Conservation (phyloP, 2,329 filamentous ascomycete genomes). For the Stagonosporopsis tanaceti region DNA sequence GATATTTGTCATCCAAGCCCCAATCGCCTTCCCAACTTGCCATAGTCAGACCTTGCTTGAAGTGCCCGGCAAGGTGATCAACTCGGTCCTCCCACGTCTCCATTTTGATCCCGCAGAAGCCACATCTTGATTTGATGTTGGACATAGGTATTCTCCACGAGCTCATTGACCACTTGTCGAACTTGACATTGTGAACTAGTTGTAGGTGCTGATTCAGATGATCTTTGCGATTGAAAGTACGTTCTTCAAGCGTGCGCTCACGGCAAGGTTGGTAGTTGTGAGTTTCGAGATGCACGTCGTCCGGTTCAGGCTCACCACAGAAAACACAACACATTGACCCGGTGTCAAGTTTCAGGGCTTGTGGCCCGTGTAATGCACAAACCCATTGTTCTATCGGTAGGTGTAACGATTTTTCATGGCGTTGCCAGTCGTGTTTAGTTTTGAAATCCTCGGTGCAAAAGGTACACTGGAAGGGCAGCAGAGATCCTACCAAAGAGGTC, state of each 20-base stretch:
- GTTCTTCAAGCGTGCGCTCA: slow-evolving; percentile 30
- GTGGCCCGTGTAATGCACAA: slow-evolving; percentile 19
- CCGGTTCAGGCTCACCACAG: slow-evolving; percentile 13
- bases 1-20: slow-evolving; percentile 29
- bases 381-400: slow-evolving; percentile 40
- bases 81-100: slow-evolving; percentile 32
- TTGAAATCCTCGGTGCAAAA: slow-evolving; percentile 44
- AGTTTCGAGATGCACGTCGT: slow-evolving; percentile 20
- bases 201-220: slow-evolving; percentile 38
- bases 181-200: slow-evolving; percentile 34
- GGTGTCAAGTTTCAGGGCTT: slow-evolving; percentile 14
- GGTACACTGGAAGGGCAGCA: slow-evolving; percentile 38
- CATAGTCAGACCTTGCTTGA: slow-evolving; percentile 35
- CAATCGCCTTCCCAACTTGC: slow-evolving; percentile 39
- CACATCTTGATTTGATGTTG: slow-evolving; percentile 32
- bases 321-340: slow-evolving; percentile 18
- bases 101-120: slow-evolving; percentile 34
- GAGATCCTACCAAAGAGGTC: slow-evolving; percentile 15
- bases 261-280: slow-evolving; percentile 35
- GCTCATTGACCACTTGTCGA: slow-evolving; percentile 46
- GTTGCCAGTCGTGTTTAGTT: slow-evolving; percentile 41
- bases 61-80: slow-evolving; percentile 40
- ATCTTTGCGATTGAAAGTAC: slow-evolving; percentile 42
- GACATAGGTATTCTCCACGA: slow-evolving; percentile 37
- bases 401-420: slow-evolving; percentile 43